These are phyloP conservation scores for Paraleonurus japonicus DNA, from an alignment of 257 asterid species.

Conservation along the genomic window DNA sequence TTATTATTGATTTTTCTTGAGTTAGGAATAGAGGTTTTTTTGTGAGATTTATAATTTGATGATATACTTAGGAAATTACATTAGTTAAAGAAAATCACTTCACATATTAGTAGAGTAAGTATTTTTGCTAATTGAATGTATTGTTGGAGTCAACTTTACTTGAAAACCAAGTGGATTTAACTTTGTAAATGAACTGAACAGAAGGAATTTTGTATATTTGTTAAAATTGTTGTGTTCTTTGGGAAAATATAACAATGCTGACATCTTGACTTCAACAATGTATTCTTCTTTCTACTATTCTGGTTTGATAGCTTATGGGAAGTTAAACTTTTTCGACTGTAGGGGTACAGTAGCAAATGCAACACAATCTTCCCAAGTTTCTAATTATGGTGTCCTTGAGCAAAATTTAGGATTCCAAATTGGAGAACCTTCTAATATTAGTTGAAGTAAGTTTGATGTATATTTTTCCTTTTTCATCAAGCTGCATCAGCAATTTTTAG, in stretches of 20 bases:
- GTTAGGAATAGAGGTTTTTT: too few relatives aligned
- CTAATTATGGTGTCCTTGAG: slow-evolving; percentile 79
- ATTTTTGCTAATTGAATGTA: neutral
- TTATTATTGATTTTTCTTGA: too few relatives aligned
- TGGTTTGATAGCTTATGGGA: too few relatives aligned
- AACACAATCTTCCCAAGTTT: slow-evolving; percentile 51
- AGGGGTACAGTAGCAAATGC: slow-evolving; percentile 75
- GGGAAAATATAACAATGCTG: neutral
- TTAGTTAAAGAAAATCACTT: too few relatives aligned
- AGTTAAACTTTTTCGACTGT: slow-evolving; percentile 33
- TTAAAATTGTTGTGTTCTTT: neutral
- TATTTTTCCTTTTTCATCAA: too few relatives aligned
- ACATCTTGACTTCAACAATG: too few relatives aligned
- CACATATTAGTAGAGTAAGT: neutral
- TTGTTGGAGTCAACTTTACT: neutral
- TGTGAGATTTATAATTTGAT: too few relatives aligned
- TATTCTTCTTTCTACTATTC: too few relatives aligned
- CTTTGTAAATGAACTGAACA: neutral
- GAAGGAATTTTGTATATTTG: neutral
- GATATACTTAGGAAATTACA: too few relatives aligned
- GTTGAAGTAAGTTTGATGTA: slow-evolving; percentile 46
- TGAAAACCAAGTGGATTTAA: neutral
- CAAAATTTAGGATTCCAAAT: slow-evolving; percentile 81
- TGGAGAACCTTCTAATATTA: slow-evolving; percentile 56
- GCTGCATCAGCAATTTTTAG: too few relatives aligned